Base-by-base conservation (phyloP, 1,284 basidiomycete species). In the Ceratobasidium sp. region DNA sequence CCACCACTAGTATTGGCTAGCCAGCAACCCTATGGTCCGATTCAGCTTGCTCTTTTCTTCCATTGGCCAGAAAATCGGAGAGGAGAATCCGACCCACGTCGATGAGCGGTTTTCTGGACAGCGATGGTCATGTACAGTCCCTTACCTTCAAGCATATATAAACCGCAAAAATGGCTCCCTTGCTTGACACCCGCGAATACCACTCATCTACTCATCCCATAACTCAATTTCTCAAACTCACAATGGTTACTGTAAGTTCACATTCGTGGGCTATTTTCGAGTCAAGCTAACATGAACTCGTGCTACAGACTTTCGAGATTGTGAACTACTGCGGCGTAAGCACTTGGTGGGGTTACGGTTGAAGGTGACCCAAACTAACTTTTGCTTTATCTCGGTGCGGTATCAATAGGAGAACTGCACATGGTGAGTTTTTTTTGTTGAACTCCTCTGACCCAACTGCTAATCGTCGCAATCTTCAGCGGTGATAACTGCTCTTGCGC, bases 281-380 rank as follows among this genome's bases (percentile, higher is more conserved):
- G 50, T 5, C 28, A 5, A 28, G 3, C 57, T 59, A 13, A 59
- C 17, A 52, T 26, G n/a, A n/a, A n/a, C n/a, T 23, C 2, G 44
- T 2, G 13, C 50, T 52, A 15, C 44, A 67, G 65, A 50, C 26
- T 46, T 40, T 67, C 65, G 44, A 67, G 62, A 17, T 67, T 26
- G n/a, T n/a, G n/a, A n/a, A n/a, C n/a, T 50, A 50, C 46, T 67
- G 65, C 65, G 65, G 65, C 33, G 65, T 67, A 50, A 67, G 65
- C 50, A 9, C n/a, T 7, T 50, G n/a, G n/a, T 46, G 48, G 7
- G 33, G 46, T 46, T 40, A 67, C 65, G 44, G 15, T 15, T 40
- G 23, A 64, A 23, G 61, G 23, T 64, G 38, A 64, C 20, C 6
- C 28, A n/a, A 40, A 3, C n/a, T 67, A 48, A 3, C 5, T 67